Conservation (phyloP, 371 early-diverging fungal genomes). For the Mortierella sp. region DNA sequence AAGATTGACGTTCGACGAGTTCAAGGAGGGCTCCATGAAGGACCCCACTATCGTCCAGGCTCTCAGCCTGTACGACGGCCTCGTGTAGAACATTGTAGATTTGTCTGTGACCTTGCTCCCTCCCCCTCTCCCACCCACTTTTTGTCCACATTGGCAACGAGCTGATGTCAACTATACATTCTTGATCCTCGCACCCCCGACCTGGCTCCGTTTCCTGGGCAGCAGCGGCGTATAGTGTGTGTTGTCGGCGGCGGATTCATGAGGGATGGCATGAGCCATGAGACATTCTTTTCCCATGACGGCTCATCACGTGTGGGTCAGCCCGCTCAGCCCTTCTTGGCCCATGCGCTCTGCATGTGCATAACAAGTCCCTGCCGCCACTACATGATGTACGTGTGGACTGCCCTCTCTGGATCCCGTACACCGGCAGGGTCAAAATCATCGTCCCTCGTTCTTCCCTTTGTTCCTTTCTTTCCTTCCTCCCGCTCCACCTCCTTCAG, state of each 20-base stretch:
- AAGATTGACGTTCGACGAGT: conserved; percentile 83
- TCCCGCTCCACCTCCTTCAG: neutral
- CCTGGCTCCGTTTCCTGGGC: too few species aligned
- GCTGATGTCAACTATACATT: too few species aligned
- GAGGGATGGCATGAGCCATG: too few species aligned
- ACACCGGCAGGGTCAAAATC: neutral
- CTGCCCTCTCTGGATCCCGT: neutral
- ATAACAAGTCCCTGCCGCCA: too few species aligned
- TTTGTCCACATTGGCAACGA: neutral
- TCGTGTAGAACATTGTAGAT: conserved; percentile 61
- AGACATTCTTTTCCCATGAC: too few species aligned
- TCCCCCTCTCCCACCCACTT: neutral
- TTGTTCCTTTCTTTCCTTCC: neutral
- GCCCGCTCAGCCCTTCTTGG: too few species aligned
- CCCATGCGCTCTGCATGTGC: too few species aligned
- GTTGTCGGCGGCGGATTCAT: too few species aligned
- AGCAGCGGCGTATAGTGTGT: too few species aligned
- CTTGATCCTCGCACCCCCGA: too few species aligned
- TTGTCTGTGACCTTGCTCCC: too few species aligned
- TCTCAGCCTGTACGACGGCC: conserved; percentile 86
- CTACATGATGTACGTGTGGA: neutral
- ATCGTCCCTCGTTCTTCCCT: neutral
- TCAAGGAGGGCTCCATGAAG: conserved; percentile 88
- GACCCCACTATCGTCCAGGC: conserved; percentile 93
- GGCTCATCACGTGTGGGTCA: too few species aligned